Conservation (phyloP, 495 filamentous ascomycete genomes). For the Gamarada debralockiae region DNA sequence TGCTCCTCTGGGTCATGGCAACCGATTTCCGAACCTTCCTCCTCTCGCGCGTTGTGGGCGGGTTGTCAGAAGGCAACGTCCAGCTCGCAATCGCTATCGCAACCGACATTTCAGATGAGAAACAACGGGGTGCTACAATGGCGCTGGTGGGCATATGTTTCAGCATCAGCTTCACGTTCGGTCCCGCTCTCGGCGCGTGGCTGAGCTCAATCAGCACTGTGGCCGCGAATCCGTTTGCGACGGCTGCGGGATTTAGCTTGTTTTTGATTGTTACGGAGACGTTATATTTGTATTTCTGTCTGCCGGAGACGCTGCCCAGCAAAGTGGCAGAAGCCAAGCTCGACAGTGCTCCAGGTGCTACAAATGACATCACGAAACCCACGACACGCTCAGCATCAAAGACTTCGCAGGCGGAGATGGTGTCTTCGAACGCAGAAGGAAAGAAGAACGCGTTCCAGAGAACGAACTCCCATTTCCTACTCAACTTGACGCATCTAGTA, state of each 20-base stretch:
- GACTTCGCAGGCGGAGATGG: constrained; percentile 8
- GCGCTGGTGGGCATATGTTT: constrained; percentile 95
- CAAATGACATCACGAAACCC: constrained; percentile 21
- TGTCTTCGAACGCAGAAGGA: constrained; percentile 4
- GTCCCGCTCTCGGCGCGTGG: constrained; percentile 84
- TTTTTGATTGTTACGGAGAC: constrained; percentile 82
- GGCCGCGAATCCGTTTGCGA: constrained; percentile 87
- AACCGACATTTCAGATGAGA: constrained; percentile 86
- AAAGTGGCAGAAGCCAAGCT: constrained; percentile 25
- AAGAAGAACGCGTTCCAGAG: constrained; percentile 29
- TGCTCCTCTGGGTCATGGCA: constrained; percentile 81
- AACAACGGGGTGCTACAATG: constrained; percentile 83
- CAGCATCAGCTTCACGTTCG: constrained; percentile 94
- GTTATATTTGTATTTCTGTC: constrained; percentile 74
- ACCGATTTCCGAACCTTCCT: constrained; percentile 95
- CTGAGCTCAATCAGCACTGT: constrained; percentile 71
- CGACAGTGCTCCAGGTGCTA: constrained; percentile 17
- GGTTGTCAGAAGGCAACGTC: constrained; percentile 93
- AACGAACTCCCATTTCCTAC: constrained; percentile 77
- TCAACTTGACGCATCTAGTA: constrained; percentile 81
- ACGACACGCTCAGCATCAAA: constrained; percentile 7
- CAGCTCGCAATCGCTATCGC: constrained; percentile 96
- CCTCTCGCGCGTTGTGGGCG: constrained; percentile 85
- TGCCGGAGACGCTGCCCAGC: constrained; percentile 85
- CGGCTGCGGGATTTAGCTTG: constrained; percentile 80